Evolutionary conservation across 2,329 filamentous ascomycete genomes (phyloP).

Genomic region (Westerdykella sp.): DNA sequence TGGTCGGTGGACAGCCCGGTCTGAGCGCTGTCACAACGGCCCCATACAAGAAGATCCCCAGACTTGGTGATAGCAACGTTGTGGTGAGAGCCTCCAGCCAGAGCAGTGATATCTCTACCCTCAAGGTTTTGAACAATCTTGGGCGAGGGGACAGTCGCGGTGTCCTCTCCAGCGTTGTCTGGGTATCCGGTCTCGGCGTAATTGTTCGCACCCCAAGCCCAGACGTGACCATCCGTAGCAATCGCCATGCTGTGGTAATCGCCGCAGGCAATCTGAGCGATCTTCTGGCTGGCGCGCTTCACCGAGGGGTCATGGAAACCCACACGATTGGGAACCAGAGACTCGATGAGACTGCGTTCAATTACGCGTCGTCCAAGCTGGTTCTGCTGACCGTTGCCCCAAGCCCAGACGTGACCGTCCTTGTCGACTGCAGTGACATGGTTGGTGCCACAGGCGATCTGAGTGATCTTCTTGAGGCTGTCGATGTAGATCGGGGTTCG

Average conservation of each 20-base stretch:
- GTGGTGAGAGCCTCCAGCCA: constrained; percentile 72
- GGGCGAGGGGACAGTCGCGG: constrained; percentile 62
- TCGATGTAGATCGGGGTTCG: constrained; percentile 51
- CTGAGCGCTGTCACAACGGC: constrained; percentile 54
- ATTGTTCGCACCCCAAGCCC: constrained; percentile 81
- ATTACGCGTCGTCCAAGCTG: constrained; percentile 61
- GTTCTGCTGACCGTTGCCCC: constrained; percentile 68
- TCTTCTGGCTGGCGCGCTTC: constrained; percentile 43
- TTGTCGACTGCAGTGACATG: constrained; percentile 63
- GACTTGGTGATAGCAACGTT: constrained; percentile 53
- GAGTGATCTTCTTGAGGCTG: constrained; percentile 59
- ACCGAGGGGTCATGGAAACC: constrained; percentile 43
- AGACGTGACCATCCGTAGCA: constrained; percentile 62
- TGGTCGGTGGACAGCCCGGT: constrained; percentile 37
- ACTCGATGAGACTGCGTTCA: constrained; percentile 51
- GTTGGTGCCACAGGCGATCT: constrained; percentile 62
- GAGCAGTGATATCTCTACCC: constrained; percentile 56
- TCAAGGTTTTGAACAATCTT: constrained; percentile 60
- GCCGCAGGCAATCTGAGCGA: constrained; percentile 60
- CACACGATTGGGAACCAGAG: constrained; percentile 52
- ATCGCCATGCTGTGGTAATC: constrained; percentile 78
- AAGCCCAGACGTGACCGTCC: constrained; percentile 60
- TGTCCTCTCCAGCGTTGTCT: constrained; percentile 58
- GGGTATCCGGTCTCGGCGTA: constrained; percentile 72
- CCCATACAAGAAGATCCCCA: constrained; percentile 55